Evolutionary conservation across 1,284 basidiomycete genomes (phyloP), one percentile per base, ranked within the genome.

Genomic region (Wolfiporia cocos): DNA sequence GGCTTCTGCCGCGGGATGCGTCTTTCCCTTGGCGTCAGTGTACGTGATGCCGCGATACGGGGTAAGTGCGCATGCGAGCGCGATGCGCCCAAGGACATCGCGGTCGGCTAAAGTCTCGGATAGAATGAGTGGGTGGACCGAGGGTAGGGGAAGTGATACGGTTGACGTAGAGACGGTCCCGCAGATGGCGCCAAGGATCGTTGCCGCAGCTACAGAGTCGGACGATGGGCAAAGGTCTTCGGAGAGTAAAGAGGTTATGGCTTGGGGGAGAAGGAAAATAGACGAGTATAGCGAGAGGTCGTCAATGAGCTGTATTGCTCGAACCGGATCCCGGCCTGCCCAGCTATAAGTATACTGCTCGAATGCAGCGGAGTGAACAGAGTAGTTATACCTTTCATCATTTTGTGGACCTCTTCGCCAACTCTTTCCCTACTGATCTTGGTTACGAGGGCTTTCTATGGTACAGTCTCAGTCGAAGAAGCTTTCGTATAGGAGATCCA

Each of bases 351-450:
- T n/a, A n/a, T n/a, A n/a, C n/a, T n/a, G n/a, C n/a, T n/a, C n/a
- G n/a, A n/a, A n/a, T n/a, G n/a, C n/a, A n/a, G n/a, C n/a, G n/a
- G n/a, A n/a, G n/a, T n/a, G n/a, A n/a, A n/a, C n/a, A n/a, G n/a
- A n/a, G n/a, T n/a, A n/a, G n/a, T 53, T 59, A 20, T 22, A 86
- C 90, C 83, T 70, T 83, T 81, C 56, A 96, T 72, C 88, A 95
- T 96, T 61, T 96, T 97, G 49, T 84, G 77, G 5, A 94, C 56
- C 59, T 97, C 93, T 49, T 86, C 86, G 0, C 92, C 92, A 6
- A 92, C 78, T n/a, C 93, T 77, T 64, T 96, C 93, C 45, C 87
- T 77, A 35, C 86, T 86, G 30, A 97, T 88, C 61, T 95, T 94
- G 2, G 69, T 70, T 3, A 77, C 65, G 9, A 97, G 67, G 0